A percentile compares a stretch with the other conserved stretches of the same genome.
Conservation (phyloP, 73 alveolate genomes). For the Tetrahymena borealis region DNA sequence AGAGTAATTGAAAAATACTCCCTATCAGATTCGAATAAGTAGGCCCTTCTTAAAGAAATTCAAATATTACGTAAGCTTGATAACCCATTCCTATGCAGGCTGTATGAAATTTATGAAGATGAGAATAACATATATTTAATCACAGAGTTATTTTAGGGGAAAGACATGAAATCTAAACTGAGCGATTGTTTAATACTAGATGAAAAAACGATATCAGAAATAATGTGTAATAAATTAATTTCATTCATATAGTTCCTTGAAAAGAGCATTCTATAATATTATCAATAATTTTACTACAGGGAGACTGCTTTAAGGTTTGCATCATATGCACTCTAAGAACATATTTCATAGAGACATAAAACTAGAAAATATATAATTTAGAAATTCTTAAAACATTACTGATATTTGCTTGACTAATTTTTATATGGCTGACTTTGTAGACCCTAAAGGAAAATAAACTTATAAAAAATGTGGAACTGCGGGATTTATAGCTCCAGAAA, state of each 20-base stretch:
- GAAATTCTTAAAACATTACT: slow-evolving; percentile 44
- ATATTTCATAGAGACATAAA: slow-evolving; percentile 70
- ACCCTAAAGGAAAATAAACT: slow-evolving; percentile 37
- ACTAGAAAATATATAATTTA: slow-evolving; percentile 66
- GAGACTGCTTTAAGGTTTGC: slow-evolving; percentile 20
- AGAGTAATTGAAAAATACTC: neutral
- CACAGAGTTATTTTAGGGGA: neutral
- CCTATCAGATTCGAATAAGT: neutral
- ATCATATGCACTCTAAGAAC: slow-evolving; percentile 38
- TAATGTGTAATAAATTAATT: neutral
- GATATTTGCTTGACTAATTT: slow-evolving; percentile 60
- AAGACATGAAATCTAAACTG: neutral
- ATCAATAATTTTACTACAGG: neutral
- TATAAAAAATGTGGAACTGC: slow-evolving; percentile 59
- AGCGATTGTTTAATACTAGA: neutral
- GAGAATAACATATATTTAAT: neutral
- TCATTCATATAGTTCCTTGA: neutral
- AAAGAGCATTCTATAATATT: neutral
- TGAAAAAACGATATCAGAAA: neutral
- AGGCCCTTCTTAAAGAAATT: neutral
- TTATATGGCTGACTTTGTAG: slow-evolving; percentile 51
- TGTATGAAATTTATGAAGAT: neutral
- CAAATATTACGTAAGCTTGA: neutral
- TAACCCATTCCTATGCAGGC: neutral
- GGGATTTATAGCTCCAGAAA: slow-evolving; percentile 82